Evolutionary conservation across 2,329 filamentous ascomycete genomes (phyloP), one percentile per base, ranked within the genome.

Genomic region (Curvularia spicifera): DNA sequence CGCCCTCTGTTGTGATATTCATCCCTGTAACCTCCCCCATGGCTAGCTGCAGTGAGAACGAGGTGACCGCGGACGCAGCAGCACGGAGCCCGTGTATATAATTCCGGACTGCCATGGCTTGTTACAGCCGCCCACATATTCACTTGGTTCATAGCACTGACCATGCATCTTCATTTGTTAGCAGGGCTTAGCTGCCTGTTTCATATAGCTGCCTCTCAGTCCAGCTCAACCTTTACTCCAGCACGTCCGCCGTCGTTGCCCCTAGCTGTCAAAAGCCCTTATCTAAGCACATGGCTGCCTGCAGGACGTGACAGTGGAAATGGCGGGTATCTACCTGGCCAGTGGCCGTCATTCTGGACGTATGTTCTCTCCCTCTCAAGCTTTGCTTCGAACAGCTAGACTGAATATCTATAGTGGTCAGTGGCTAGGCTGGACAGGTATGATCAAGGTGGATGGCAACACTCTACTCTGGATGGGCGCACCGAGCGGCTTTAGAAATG

Each of bases 231-330:
- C 1, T 91, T 90, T 70, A 81, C 78, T 35, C 89, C 89, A 33
- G 83, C 85, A 35, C 82, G 87, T 6, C 88, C 89, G 42, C 89
- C 89, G 15, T 83, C 89, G 1, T 81, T 90, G 28, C 90, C 91
- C 12, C 76, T 94, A 33, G 89, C 89, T 43, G 90, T 93, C 44
- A 87, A 86, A 61, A 89, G 87, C 9, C 91, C 91, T 0, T 94
- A 93, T 66, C 77, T 93, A 15, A 91, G 85, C 71, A 85, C 87
- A 13, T 91, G 89, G 88, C 80, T 89, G 42, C 78, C 84, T 56
- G 87, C 83, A 9, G 87, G 87, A 1, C 84, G 79, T 28, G 81
- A 87, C 71, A 85, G 83, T 22, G 84, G 85, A 9, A 85, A 88
- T 69, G 87, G 87, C 33, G 88, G 88, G 1, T 84, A 89, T 58